Conservation (phyloP, 164 flowering plant species). For the Liriodendron chinense region DNA sequence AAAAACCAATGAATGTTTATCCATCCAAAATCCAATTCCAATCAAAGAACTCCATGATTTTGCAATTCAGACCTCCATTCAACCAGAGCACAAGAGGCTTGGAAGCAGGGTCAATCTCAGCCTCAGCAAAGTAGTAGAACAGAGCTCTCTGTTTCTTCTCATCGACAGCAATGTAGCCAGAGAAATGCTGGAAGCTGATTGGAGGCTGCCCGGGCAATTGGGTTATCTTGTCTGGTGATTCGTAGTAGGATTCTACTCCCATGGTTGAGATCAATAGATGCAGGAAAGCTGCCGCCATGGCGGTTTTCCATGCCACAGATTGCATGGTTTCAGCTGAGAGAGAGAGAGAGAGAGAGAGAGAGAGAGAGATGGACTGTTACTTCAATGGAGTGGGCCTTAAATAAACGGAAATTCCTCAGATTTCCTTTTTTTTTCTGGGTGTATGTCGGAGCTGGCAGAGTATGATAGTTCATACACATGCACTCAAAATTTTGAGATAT, state of each 20-base stretch:
- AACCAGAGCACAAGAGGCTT: constrained; percentile 80
- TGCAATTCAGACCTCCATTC: constrained; percentile 59
- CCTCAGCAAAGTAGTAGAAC: constrained; percentile 78
- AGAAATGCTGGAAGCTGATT: constrained; percentile 57
- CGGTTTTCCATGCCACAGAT: constrained; percentile 23
- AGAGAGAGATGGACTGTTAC: not conserved
- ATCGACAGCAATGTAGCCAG: constrained; percentile 67
- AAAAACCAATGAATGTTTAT: not conserved
- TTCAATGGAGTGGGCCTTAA: not conserved
- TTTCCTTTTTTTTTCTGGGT: no score
- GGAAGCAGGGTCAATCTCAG: constrained; percentile 51
- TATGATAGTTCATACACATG: no score
- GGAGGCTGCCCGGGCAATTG: constrained; percentile 65
- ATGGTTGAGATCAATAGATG: constrained; percentile 11
- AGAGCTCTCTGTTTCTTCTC: constrained; percentile 46
- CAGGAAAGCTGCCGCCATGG: constrained; percentile 17
- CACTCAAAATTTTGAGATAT: no score
- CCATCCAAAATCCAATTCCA: not conserved
- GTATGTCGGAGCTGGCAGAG: no score
- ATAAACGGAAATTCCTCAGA: not conserved
- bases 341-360: not conserved
- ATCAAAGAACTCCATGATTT: not conserved
- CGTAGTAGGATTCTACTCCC: constrained; percentile 18
- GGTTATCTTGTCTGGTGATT: constrained; percentile 31
- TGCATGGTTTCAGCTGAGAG: constrained; percentile 12